A percentile compares a stretch with the other conserved stretches of the same genome.
phyloP scores from a whole-genome alignment of 2,329 filamentous ascomycete species.

The Plectosphaerella plurivora region DNA sequence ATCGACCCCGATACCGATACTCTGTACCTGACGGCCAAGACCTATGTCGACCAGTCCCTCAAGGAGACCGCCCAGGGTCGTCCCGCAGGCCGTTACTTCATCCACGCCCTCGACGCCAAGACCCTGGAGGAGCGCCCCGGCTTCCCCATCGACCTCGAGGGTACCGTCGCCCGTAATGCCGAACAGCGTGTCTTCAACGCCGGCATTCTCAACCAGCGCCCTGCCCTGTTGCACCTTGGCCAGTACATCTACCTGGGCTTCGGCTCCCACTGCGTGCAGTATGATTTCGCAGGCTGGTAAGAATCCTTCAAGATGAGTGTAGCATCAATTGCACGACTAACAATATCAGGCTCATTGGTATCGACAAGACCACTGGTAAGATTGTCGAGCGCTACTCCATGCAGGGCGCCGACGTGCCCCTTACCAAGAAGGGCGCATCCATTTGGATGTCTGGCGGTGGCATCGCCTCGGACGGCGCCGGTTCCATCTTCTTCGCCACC shows the following conservation, averaged over 20 bases:
- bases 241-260: constrained; percentile 46
- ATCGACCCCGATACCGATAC: constrained; percentile 39
- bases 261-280: constrained; percentile 50
- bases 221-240: constrained; percentile 38
- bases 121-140: constrained; percentile 27
- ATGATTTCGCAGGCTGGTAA: constrained; percentile 46
- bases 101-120: constrained; percentile 32
- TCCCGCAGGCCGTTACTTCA: constrained; percentile 25
- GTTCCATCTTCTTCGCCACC: constrained; percentile 30
- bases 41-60: constrained; percentile 26
- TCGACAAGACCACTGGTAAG: constrained; percentile 33
- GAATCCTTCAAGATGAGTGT: too few relatives aligned
- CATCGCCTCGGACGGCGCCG: constrained; percentile 27
- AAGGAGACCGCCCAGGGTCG: constrained; percentile 22
- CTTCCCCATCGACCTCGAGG: constrained; percentile 44
- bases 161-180: constrained; percentile 38
- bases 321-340: too few relatives aligned
- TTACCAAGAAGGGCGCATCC: constrained; percentile 27
- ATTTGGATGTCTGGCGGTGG: constrained; percentile 36
- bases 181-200: constrained; percentile 41
- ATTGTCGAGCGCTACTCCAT: constrained; percentile 33
- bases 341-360: constrained; percentile 30
- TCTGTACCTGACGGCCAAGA: constrained; percentile 37
- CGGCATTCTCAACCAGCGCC: constrained; percentile 45
- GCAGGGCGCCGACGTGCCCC: constrained; percentile 26